Percentiles rank a stretch among this genome's conserved stretches.
Evolutionary conservation across 1,284 basidiomycete genomes (phyloP).

Genomic region (Pascua sp.): DNA sequence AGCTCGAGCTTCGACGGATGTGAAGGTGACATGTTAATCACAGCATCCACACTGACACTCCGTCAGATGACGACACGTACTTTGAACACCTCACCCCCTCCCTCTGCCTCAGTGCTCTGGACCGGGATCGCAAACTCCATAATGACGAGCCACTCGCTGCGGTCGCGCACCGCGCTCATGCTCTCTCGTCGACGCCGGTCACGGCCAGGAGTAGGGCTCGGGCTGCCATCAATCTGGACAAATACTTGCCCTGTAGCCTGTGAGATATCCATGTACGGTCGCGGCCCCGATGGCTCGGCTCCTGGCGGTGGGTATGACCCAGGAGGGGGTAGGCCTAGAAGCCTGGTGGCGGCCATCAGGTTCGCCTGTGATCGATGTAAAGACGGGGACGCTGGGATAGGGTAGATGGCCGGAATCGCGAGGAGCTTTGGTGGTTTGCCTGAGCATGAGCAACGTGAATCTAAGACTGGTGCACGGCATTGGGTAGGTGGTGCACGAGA

Average conservation of each 20-base stretch:
- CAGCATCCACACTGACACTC: too few species aligned
- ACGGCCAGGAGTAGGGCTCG: background rate
- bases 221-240: slow-evolving; percentile 26
- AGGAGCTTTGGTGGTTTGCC: slow-evolving; percentile 22
- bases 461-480: too few species aligned
- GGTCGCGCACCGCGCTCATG: slow-evolving; percentile 6
- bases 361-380: slow-evolving; percentile 2
- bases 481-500: background rate
- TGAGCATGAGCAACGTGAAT: background rate
- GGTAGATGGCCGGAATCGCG: slow-evolving; percentile 30
- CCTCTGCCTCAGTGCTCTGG: slow-evolving; percentile 11
- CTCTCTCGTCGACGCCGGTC: background rate
- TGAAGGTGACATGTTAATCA: too few species aligned
- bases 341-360: slow-evolving; percentile 20
- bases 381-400: slow-evolving; percentile 28
- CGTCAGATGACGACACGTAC: slow-evolving; percentile 10
- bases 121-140: slow-evolving; percentile 35
- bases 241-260: slow-evolving; percentile 35
- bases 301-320: slow-evolving; percentile 24
- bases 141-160: slow-evolving; percentile 38
- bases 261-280: slow-evolving; percentile 34
- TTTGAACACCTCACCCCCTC: slow-evolving; percentile 19
- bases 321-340: slow-evolving; percentile 25
- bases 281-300: background rate
- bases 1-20: background rate